These are phyloP conservation scores for Phytophthora fragariaefolia DNA, from an alignment of 352 stramenopile species.

Conservation along the genomic window DNA sequence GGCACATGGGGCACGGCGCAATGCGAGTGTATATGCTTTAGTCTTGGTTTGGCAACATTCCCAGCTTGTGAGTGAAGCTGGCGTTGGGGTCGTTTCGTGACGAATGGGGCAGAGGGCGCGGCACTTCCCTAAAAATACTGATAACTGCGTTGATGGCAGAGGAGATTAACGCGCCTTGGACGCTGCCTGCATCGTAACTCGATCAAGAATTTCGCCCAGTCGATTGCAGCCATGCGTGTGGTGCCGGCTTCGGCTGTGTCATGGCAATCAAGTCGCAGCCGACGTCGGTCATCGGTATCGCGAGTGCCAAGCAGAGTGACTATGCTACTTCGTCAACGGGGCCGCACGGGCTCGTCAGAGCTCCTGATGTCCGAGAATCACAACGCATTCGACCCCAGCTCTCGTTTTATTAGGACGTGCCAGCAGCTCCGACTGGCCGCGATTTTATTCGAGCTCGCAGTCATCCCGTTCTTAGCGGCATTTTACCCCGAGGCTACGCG, in stretches of 20 bases:
- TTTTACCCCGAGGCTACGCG: conserved; percentile 37
- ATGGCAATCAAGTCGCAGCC: conserved; percentile 20
- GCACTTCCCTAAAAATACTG: conserved; percentile 20
- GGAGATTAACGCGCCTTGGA: conserved; percentile 2
- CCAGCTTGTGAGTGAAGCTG: neutral
- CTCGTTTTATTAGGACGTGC: conserved; percentile 55
- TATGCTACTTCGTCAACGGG: conserved; percentile 39
- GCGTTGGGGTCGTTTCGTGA: conserved; percentile 21
- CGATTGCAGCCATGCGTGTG: conserved; percentile 25
- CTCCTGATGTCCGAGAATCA: conserved; percentile 53
- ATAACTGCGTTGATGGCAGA: conserved; percentile 5
- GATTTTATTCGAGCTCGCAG: conserved; percentile 61
- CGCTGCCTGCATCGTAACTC: conserved; percentile 11
- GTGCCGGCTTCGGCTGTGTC: conserved; percentile 17
- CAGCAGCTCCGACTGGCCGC: conserved; percentile 56
- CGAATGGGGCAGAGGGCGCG: neutral
- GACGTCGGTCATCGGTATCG: conserved; percentile 34
- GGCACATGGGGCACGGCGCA: too few species aligned
- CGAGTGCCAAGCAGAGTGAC: conserved; percentile 16
- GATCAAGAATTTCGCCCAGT: conserved; percentile 6
- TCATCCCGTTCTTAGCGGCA: conserved; percentile 52
- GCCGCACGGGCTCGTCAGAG: conserved; percentile 55
- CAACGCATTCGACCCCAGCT: conserved; percentile 71
- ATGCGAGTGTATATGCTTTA: neutral
- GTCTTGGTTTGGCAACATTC: too few species aligned